Percentiles rank a stretch among this genome's conserved stretches.
These are phyloP conservation scores for Sporothrix brunneoviolacea DNA, from an alignment of 2,329 filamentous ascomycete species.

Conservation along the genomic window DNA sequence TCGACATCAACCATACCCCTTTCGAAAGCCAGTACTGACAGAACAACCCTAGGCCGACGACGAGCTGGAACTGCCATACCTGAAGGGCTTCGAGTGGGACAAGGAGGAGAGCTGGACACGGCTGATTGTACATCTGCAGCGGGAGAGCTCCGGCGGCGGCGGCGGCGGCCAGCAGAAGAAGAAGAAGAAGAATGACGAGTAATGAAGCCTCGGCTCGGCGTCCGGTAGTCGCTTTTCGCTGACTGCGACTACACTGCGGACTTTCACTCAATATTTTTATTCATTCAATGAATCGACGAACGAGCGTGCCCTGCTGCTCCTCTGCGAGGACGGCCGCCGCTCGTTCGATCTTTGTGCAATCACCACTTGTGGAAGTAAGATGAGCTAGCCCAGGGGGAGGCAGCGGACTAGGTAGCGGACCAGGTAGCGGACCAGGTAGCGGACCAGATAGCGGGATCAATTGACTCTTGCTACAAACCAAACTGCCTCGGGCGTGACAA, in stretches of 20 bases:
- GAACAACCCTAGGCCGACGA: constrained; percentile 66
- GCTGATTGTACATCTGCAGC: constrained; percentile 79
- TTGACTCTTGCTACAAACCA: constrained; percentile 7
- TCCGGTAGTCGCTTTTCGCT: not conserved
- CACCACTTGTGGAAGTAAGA: constrained; percentile 4
- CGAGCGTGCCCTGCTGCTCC: not conserved
- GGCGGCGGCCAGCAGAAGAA: constrained; percentile 51
- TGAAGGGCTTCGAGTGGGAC: constrained; percentile 95
- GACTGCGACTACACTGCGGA: not conserved
- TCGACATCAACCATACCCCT: too few relatives aligned
- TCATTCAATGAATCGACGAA: not conserved
- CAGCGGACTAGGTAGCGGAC: too few relatives aligned
- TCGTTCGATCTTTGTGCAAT: constrained; percentile 3
- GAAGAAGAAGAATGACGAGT: constrained; percentile 46
- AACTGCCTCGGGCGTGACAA: too few relatives aligned
- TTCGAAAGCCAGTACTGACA: too few relatives aligned
- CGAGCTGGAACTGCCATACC: constrained; percentile 79
- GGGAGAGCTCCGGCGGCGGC: constrained; percentile 39
- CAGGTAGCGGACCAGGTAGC: too few relatives aligned
- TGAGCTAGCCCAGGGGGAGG: not conserved
- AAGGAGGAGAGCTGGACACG: constrained; percentile 85
- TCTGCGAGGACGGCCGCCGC: constrained; percentile 10
- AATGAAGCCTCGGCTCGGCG: constrained; percentile 18
- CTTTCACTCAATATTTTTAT: not conserved
- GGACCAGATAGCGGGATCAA: constrained; percentile 12